Conservation (phyloP, 495 filamentous ascomycete genomes). For the Lepidopterella palustris region DNA sequence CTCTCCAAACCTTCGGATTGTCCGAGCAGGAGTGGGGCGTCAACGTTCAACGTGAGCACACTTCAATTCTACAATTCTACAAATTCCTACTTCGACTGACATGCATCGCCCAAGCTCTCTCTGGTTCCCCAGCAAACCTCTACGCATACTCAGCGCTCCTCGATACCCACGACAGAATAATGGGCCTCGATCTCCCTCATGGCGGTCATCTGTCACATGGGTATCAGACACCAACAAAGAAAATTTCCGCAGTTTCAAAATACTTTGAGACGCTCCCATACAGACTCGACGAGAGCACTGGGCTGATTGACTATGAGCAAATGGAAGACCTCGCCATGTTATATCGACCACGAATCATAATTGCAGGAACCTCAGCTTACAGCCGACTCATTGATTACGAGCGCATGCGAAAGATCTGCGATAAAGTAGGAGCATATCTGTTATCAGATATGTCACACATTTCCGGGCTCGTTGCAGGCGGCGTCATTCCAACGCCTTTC, state of each 20-base stretch:
- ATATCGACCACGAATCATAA: conserved; percentile 91
- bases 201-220: conserved; percentile 96
- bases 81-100: conserved; percentile 28
- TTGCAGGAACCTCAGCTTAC: conserved; percentile 97
- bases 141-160: conserved; percentile 92
- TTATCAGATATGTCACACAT: conserved; percentile 99
- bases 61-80: not conserved
- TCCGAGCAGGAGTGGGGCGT: conserved; percentile 90
- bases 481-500: conserved; percentile 93
- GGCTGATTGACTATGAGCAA: conserved; percentile 93
- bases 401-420: conserved; percentile 93
- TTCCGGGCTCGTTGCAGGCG: conserved; percentile 87
- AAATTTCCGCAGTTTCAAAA: conserved; percentile 96
- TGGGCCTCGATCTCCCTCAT: conserved; percentile 95
- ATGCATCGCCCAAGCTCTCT: conserved; percentile 84
- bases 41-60: conserved; percentile 80
- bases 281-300: conserved; percentile 82
- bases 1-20: conserved; percentile 77
- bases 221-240: conserved; percentile 96
- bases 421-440: conserved; percentile 90
- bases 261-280: conserved; percentile 98
- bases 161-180: conserved; percentile 86
- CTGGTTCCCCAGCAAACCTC: conserved; percentile 91
- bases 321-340: conserved; percentile 88
- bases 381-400: conserved; percentile 96